These are phyloP conservation scores for Nothophaeocryptopus gaeumannii DNA, from an alignment of 2,329 filamentous ascomycete genomes.

Conservation along the genomic window DNA sequence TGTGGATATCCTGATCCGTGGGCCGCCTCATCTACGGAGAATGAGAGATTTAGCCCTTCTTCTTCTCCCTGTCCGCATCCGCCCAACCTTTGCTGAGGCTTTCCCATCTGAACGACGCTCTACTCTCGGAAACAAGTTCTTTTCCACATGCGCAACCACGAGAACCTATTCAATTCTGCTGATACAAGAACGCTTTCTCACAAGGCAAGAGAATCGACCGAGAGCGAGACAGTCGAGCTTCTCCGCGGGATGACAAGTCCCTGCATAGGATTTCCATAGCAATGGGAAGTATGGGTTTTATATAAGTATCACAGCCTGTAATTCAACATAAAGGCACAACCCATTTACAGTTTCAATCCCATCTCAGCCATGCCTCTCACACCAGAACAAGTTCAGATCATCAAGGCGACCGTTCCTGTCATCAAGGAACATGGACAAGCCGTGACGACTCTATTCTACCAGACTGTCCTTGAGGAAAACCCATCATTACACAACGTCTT, in stretches of 20 bases:
- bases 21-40: too few species aligned
- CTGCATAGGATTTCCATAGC: too few species aligned
- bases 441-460: slow-evolving; percentile 72
- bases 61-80: slow-evolving; percentile 1
- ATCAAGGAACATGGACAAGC: slow-evolving; percentile 64
- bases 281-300: too few species aligned
- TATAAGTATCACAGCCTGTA: too few species aligned
- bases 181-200: neutral
- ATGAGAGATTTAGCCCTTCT: too few species aligned
- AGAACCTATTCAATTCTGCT: slow-evolving; percentile 4
- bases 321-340: too few species aligned
- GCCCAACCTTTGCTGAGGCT: slow-evolving; percentile 4
- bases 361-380: slow-evolving; percentile 50
- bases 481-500: slow-evolving; percentile 68
- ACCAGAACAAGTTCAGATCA: slow-evolving; percentile 59
- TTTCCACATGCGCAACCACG: neutral
- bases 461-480: slow-evolving; percentile 62
- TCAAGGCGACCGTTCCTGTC: slow-evolving; percentile 69
- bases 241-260: too few species aligned
- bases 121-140: slow-evolving; percentile 12
- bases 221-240: too few species aligned
- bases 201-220: too few species aligned
- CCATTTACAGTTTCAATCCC: too few species aligned
- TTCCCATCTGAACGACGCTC: neutral
- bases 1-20: too few species aligned